A percentile compares a stretch with the other conserved stretches of the same genome.
phyloP scores from a whole-genome alignment of 2,329 filamentous ascomycete genomes.

The Elsinoe necatrix region DNA sequence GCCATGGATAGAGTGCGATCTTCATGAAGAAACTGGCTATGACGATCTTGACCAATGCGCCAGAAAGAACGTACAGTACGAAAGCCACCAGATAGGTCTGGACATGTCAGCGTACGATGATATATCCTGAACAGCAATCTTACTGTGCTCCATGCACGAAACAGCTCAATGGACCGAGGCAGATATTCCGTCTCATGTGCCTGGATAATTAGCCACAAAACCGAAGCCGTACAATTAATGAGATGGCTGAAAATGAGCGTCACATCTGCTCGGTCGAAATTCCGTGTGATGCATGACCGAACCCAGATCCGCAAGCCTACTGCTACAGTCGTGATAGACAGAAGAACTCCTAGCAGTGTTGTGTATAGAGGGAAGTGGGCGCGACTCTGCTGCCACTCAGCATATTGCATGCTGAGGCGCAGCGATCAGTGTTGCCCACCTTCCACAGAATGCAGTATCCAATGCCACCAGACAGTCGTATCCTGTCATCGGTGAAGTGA shows the following conservation, averaged over 20 bases:
- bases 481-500: not conserved
- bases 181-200: not conserved
- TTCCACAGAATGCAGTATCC: not conserved
- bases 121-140: not conserved
- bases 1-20: constrained; percentile 11
- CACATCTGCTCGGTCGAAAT: not conserved
- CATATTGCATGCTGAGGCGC: constrained; percentile 4
- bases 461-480: not conserved
- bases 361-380: not conserved
- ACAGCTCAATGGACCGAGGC: not conserved
- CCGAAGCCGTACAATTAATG: not conserved
- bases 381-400: not conserved
- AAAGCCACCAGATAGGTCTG: constrained; percentile 3
- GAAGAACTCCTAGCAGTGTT: not conserved
- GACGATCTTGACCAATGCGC: constrained; percentile 3
- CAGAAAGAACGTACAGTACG: not conserved
- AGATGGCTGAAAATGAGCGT: not conserved
- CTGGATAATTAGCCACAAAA: not conserved
- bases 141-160: not conserved
- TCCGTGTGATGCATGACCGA: not conserved
- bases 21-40: constrained; percentile 14
- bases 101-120: not conserved
- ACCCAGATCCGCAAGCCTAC: constrained; percentile 9
- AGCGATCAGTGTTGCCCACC: not conserved
- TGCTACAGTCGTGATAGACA: not conserved